Evolutionary conservation across 257 asterid species (phyloP), one percentile per base, ranked within the genome.

Genomic region (Linaria vulgaris): DNA sequence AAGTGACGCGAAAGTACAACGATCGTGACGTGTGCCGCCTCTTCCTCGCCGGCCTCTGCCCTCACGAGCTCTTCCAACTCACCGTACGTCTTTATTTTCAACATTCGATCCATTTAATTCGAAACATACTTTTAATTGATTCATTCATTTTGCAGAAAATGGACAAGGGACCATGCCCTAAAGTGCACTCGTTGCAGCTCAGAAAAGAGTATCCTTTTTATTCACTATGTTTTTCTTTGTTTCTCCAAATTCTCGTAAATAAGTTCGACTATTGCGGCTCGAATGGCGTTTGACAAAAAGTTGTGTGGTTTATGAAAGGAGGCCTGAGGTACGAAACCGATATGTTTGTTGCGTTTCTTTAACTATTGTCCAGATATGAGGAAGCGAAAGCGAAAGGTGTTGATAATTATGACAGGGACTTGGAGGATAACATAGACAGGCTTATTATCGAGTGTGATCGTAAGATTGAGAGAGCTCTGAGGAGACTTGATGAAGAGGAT

Each of bases 11-110:
- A 24, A 90, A 90, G 77, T 90, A 90, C 79, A 85, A 46, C 77
- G 95, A 90, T 74, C 97, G 97, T 19, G 97, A 90, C 58, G 97
- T 90, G 22, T 90, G 97, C 74, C 97, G 97, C 68, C 87, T 90
- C 55, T 90, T 71, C 82, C 97, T 90, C 74, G 77, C 94, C 56
- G 97, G 97, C 51, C 89, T 90, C 22, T 90, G 97, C 74, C 95
- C 97, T 57, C 95, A 90, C 77, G 97, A 90, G 53, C 95, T 90
- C 60, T 90, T 90, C 65, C 97, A 90, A 66, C 94, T 90, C 67
- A 90, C 97, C 41, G 97, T 90, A 59, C 67, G 87, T 65, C 50
- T n/a, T 59, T 39, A 17, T 51, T 67, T 16, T 57, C 17, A n/a
- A 12, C 49, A 44, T n/a, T 44, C 6, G 49, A 44, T 15, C 19